Evolutionary conservation across 225 moss, liverwort and hornwort species (phyloP).

Genomic region (Rhytidiadelphus loreus): DNA sequence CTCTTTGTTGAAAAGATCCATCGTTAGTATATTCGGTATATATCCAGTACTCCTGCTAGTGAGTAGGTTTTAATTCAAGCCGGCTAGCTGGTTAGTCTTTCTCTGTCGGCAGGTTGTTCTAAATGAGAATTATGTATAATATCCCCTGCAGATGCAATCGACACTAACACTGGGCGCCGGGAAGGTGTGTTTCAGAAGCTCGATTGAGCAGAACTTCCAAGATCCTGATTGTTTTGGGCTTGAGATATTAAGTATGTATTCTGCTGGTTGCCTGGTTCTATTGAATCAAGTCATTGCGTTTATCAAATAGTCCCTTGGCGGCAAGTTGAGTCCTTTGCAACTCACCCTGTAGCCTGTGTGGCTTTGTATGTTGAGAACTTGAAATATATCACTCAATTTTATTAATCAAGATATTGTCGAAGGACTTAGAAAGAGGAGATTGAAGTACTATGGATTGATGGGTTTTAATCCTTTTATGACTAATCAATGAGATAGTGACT

Average conservation of each 20-base stretch:
- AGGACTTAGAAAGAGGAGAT: not conserved
- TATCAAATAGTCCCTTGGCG: too few relatives aligned
- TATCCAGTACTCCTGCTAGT: not conserved
- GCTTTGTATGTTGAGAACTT: not conserved
- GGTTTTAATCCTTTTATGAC: not conserved
- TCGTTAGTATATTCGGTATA: not conserved
- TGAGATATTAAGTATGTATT: not conserved
- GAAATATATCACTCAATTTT: not conserved
- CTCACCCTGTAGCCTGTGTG: not conserved
- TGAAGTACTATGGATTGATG: not conserved
- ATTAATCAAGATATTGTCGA: not conserved
- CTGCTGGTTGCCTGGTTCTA: not conserved
- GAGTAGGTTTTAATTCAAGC: not conserved
- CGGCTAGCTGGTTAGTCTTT: not conserved
- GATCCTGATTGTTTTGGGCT: not conserved
- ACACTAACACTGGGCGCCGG: not conserved
- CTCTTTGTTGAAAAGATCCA: not conserved
- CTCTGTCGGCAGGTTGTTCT: not conserved
- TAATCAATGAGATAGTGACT: not conserved
- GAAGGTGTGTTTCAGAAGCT: too few relatives aligned
- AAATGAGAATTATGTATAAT: not conserved
- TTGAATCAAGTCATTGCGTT: not conserved
- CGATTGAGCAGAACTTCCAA: not conserved
- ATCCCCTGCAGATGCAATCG: not conserved
- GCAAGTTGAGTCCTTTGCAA: too few relatives aligned